Base-by-base conservation (phyloP, 1,284 basidiomycete genomes). In the Vanrija sp. region DNA sequence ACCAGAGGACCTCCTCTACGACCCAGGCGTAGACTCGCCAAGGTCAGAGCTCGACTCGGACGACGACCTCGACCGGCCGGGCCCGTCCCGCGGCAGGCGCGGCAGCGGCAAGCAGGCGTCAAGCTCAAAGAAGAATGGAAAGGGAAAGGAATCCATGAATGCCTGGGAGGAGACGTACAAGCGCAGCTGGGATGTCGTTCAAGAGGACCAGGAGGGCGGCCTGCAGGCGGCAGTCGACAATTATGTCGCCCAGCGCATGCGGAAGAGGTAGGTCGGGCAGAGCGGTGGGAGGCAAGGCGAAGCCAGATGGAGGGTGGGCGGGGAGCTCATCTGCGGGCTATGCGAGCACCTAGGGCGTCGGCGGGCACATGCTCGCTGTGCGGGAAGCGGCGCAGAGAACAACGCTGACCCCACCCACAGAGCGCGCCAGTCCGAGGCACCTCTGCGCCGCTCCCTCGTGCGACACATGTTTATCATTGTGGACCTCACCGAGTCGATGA, bases 161-260 rank as follows among this genome's bases (percentile, higher is more conserved):
- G 90, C 92, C 25, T 98, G 95, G 95, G 95, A 98, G 73, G 94
- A 88, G 1, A 87, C 88, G 8, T 97, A 94, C 72, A 86, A 90
- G 47, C 85, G 93, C 42, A 89, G 89, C 45, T 98, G 95, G 95
- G 96, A 98, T 65, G 88, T 87, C 3, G 91, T 98, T 0, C 88
- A 92, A 68, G 96, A 98, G 74, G 95, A 98, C 72, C 95, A 94
- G 67, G 82, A 82, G 0, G 95, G 95, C 1, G 95, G 90, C 63
- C 75, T 98, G 57, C 89, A 94, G 59, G 83, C 85, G 2, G 88
- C 93, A 1, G 93, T 98, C 3, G 85, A 93, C 61, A 89, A 89
- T 57, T 81, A 91, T 65, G 82, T 98, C 73, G 90, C 93, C 15
- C 81, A 90, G 56, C 85, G 87, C 10, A 81, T 94, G 61, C 82